Evolutionary conservation across 768 basidiomycete species (phyloP).

Genomic region (Lactifluus piperatus): DNA sequence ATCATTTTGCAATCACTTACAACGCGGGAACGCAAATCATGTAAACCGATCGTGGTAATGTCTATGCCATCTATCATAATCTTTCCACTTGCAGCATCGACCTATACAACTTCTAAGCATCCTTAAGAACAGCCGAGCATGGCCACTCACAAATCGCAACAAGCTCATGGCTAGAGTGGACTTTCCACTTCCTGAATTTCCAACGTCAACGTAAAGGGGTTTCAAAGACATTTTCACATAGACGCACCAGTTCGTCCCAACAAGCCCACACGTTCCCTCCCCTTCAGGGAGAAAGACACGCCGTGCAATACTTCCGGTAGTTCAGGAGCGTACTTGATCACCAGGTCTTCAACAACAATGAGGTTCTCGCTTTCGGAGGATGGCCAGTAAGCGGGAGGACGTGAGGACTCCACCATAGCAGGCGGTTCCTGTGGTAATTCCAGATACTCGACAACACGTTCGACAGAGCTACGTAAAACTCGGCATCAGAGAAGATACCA

Average conservation of each 20-base stretch:
- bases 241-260: constrained; percentile 63
- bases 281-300: constrained; percentile 62
- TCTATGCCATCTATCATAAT: constrained; percentile 87
- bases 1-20: constrained; percentile 33
- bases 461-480: constrained; percentile 54
- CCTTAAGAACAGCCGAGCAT: background rate
- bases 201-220: background rate
- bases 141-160: constrained; percentile 57
- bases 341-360: constrained; percentile 63
- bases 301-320: constrained; percentile 72
- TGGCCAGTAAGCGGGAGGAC: constrained; percentile 91
- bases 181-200: constrained; percentile 56
- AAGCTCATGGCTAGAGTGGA: constrained; percentile 83
- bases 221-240: background rate
- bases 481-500: constrained; percentile 9
- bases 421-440: constrained; percentile 84
- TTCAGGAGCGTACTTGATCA: constrained; percentile 77
- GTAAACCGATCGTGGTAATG: constrained; percentile 74
- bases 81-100: constrained; percentile 65
- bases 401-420: constrained; percentile 57
- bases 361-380: constrained; percentile 56
- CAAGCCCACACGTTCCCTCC: constrained; percentile 69
- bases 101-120: constrained; percentile 28
- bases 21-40: constrained; percentile 71
- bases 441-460: constrained; percentile 87